phyloP scores from a whole-genome alignment of 192 early-diverging fungal species.

The Diversispora eburnea region DNA sequence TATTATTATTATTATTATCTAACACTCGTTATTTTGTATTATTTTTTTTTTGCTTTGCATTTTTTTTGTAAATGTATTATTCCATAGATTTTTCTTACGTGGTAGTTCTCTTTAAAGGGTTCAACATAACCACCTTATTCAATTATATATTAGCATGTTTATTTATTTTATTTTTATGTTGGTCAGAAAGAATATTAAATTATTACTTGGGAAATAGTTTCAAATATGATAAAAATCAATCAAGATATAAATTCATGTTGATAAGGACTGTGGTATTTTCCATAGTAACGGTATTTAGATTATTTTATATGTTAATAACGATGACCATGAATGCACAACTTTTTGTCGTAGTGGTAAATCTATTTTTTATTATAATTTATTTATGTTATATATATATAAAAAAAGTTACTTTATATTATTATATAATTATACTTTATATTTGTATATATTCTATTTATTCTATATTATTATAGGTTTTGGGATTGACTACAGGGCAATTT shows the following conservation, averaged over 20 bases:
- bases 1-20: no score
- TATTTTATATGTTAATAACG: conserved; percentile 18
- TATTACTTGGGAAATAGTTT: not conserved
- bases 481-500: conserved; percentile 20
- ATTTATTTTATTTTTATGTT: conserved; percentile 12
- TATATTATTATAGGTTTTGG: not conserved
- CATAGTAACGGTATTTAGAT: not conserved
- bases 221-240: not conserved
- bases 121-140: not conserved
- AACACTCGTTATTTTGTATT: no score
- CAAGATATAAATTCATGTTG: not conserved
- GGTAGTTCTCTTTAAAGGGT: conserved; percentile 2
- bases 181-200: conserved; percentile 9
- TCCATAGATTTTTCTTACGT: not conserved
- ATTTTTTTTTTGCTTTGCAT: no score
- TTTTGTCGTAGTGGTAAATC: conserved; percentile 18
- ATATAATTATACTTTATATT: not conserved
- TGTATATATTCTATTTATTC: not conserved
- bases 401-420: no score
- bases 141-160: not conserved
- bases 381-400: no score
- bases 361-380: not conserved
- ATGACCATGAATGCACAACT: conserved; percentile 13
- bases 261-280: not conserved
- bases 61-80: not conserved